Conservation (phyloP, 78 protist species). For the Dictyostelium intermedium region DNA sequence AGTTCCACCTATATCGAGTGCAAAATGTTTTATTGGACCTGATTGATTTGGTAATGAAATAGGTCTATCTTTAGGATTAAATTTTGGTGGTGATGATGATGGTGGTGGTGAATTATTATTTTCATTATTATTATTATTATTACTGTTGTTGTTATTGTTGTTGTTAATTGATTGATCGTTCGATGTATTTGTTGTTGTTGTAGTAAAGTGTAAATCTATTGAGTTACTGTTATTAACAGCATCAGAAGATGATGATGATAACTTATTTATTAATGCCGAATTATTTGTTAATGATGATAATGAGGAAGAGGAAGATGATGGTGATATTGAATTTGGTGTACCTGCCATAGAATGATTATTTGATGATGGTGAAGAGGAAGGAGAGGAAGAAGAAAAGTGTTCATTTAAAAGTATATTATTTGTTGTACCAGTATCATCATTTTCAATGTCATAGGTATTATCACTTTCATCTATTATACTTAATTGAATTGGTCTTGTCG, state of each 20-base stretch:
- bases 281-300: neutral
- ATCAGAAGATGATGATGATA: neutral
- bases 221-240: neutral
- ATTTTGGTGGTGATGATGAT: constrained; percentile 69
- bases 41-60: constrained; percentile 66
- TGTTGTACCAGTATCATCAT: neutral
- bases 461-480: neutral
- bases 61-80: constrained; percentile 43
- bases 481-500: neutral
- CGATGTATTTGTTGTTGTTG: neutral
- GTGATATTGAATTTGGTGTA: neutral
- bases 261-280: neutral
- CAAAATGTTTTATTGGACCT: constrained; percentile 74
- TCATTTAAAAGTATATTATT: neutral
- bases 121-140: neutral
- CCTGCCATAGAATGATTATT: neutral
- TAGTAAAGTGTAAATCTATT: neutral
- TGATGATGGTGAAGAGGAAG: neutral
- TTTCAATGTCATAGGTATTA: neutral
- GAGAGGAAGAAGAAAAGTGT: neutral
- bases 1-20: constrained; percentile 75
- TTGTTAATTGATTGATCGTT: neutral
- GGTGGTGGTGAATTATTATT: neutral
- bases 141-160: neutral
- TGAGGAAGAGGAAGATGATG: neutral